Evolutionary conservation across 768 basidiomycete species (phyloP).

Genomic region (Lentinula guzmanii): DNA sequence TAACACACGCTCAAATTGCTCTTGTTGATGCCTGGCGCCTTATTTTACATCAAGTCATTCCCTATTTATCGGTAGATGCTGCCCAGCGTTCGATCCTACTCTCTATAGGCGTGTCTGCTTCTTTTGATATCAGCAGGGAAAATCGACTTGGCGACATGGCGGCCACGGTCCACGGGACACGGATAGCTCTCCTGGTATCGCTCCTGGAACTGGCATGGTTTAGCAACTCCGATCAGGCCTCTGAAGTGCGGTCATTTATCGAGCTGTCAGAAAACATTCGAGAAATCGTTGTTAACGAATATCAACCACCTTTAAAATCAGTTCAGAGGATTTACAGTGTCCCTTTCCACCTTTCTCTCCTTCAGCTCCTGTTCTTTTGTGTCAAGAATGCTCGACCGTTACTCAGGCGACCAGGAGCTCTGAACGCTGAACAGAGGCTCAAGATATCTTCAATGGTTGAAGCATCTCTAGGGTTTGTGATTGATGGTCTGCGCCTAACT

Average conservation of each 20-base stretch:
- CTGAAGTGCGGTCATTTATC: slow-evolving; percentile 55
- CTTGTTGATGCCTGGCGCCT: slow-evolving; percentile 76
- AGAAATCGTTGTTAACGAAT: slow-evolving; percentile 63
- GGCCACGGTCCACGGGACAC: slow-evolving; percentile 70
- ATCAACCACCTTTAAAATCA: slow-evolving; percentile 69
- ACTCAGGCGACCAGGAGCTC: slow-evolving; percentile 36
- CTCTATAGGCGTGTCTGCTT: slow-evolving; percentile 54
- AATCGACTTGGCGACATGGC: slow-evolving; percentile 78
- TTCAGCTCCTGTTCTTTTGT: slow-evolving; percentile 80
- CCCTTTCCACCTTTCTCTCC: slow-evolving; percentile 73
- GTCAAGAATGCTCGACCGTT: slow-evolving; percentile 55
- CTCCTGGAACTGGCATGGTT: slow-evolving; percentile 82
- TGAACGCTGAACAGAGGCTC: slow-evolving; percentile 59
- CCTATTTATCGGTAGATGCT: slow-evolving; percentile 59
- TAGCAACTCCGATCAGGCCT: slow-evolving; percentile 45
- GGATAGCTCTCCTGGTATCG: slow-evolving; percentile 67
- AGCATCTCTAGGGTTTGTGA: slow-evolving; percentile 53
- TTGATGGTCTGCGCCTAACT: slow-evolving; percentile 60
- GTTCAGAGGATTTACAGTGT: slow-evolving; percentile 58
- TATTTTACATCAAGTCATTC: slow-evolving; percentile 56
- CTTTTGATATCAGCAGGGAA: slow-evolving; percentile 63
- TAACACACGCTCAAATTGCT: slow-evolving; percentile 72
- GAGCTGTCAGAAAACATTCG: slow-evolving; percentile 56
- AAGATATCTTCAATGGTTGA: slow-evolving; percentile 56
- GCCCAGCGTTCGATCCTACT: slow-evolving; percentile 51